A percentile compares a stretch with the other conserved stretches of the same genome.
Conservation (phyloP, 2,329 filamentous ascomycete genomes). For the Diaporthe velutina region DNA sequence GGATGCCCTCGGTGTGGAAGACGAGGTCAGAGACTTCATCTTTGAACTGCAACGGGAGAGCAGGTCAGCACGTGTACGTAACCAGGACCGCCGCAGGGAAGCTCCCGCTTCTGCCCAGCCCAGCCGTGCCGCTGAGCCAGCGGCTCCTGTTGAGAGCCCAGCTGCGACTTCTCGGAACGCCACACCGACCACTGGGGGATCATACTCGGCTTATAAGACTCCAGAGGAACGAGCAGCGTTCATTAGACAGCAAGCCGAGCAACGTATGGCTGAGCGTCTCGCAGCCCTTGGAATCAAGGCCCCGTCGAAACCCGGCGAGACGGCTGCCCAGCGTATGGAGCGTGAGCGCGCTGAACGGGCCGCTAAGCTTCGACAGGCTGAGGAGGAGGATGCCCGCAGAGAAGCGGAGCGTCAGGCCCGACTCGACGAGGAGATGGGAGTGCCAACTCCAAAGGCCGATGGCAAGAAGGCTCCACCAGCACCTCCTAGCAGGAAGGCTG, state of each 20-base stretch:
- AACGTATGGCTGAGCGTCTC: conserved; percentile 95
- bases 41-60: conserved; percentile 93
- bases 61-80: conserved; percentile 77
- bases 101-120: conserved; percentile 59
- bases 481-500: conserved; percentile 82
- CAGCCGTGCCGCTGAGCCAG: conserved; percentile 55
- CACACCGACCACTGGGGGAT: conserved; percentile 68
- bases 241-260: conserved; percentile 96
- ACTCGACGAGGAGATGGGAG: conserved; percentile 81
- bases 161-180: conserved; percentile 66
- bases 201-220: conserved; percentile 88
- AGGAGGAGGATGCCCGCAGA: conserved; percentile 91
- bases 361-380: conserved; percentile 87
- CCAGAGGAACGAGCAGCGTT: conserved; percentile 95
- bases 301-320: conserved; percentile 83
- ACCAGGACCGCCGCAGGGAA: conserved; percentile 67
- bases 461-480: conserved; percentile 77
- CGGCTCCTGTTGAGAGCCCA: conserved; percentile 65
- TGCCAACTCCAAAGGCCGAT: conserved; percentile 64
- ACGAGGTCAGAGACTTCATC: conserved; percentile 97
- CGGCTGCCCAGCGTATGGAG: conserved; percentile 85
- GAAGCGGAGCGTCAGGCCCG: conserved; percentile 89
- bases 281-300: conserved; percentile 93
- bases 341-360: conserved; percentile 90
- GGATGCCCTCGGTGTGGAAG: conserved; percentile 94